Evolutionary conservation across 108 stramenopile species (phyloP), one percentile per base, ranked within the genome.

Genomic region (Pseudonitzschia delicatissima): DNA sequence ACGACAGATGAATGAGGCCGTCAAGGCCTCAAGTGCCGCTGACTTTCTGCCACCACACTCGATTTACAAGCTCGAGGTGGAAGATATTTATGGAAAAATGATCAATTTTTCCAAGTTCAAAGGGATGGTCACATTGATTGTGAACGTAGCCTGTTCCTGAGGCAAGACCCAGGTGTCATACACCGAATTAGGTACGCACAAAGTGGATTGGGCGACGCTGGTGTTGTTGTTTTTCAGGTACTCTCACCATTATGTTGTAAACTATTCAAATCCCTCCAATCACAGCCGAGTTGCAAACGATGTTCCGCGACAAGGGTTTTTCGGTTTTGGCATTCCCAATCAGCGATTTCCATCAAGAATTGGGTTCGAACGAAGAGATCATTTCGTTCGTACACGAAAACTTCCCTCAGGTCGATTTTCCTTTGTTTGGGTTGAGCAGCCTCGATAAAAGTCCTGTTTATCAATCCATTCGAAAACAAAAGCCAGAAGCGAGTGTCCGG

Each of bases 131-230:
- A 76, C 81, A 21, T 62, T 92, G 52, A 69, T 92, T 35, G 84
- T 92, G 60, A 92, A 92, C 53, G 84, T 87, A 6, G 91, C 91
- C 12, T 88, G 82, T 42, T 70, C 82, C 73, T 92, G 87, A 88
- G 91, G 87, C 60, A 81, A 87, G 44, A 92, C 91, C 36, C 32
- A 70, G 48, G 71, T 87, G 67, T 76, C 79, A 49, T 92, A 86
- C 76, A 65, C 79, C 49, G 77, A 92, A 73, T 74, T 88, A 80
- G 70, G 60, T 61, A 61, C 70, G 36, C 31, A 23, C n/a, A 37
- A 58, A 29, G 8, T 3, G n/a, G n/a, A n/a, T n/a, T n/a, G n/a
- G n/a, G n/a, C n/a, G n/a, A n/a, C n/a, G n/a, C n/a, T 9, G 40
- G 13, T 42, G 9, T 42, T 12, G 9, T 42, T 42, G 40, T 42